Base-by-base conservation (phyloP, 2,329 filamentous ascomycete genomes). In the Grosmannia clavigera region DNA sequence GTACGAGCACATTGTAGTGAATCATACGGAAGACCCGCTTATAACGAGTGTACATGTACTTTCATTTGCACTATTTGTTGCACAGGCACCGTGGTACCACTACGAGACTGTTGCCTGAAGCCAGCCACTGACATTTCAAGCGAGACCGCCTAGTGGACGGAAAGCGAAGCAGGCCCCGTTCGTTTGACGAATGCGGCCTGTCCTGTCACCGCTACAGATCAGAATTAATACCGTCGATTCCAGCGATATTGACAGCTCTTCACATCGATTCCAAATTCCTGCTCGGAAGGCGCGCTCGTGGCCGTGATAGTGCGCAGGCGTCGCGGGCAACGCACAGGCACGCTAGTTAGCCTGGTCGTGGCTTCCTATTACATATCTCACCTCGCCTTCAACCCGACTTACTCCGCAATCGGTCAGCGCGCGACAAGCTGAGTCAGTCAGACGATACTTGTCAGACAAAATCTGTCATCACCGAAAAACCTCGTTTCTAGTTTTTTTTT, bases 1-100 rank as follows among this genome's bases (percentile, higher is more conserved):
- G 57, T 61, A 52, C 63, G 40, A 58, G 63, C 31, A 61, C n/a
- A 22, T 54, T 52, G 60, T 61, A 48, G 56, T 61, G 58, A 59
- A 60, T 63, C 58, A 61, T 33, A 51, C 46, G 11, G 40, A 31
- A 19, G 50, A 9, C 31, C 52, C 52, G 38, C 16, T 52, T 14
- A 5, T 52, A 2, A 16, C 14, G 1, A 3, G 14, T 43, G 57
- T 59, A 59, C 25, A 22, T 16, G 38, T 59, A 59, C 57, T 46
- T n/a, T 19, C 4, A 19, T 7, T 43, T 43, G 14, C 40, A 43
- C 43, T n/a, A 22, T n/a, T 5, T 3, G 19, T 22, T 35, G 19
- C 40, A 2, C 19, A 19, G 9, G 2, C 6, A 6, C 19, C 6
- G 4, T 5, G 12, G 40, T 43, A 16, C 40, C 40, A 19, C 14